A percentile compares a stretch with the other conserved stretches of the same genome.
Conservation (phyloP, 441 rosid species). For the Aquilaria agallochum region DNA sequence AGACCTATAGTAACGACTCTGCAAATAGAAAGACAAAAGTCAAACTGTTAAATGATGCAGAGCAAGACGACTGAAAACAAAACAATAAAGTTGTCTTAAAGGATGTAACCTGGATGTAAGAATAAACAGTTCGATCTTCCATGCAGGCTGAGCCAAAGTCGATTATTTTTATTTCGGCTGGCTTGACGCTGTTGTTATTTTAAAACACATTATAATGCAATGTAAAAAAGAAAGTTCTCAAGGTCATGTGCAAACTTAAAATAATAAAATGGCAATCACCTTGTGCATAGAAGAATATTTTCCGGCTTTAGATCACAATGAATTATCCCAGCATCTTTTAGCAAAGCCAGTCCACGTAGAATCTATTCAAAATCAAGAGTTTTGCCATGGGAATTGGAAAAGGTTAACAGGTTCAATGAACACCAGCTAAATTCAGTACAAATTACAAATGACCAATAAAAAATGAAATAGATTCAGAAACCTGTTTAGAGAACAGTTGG, state of each 20-base stretch:
- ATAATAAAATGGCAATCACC: constrained; percentile 45
- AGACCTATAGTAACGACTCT: constrained; percentile 99
- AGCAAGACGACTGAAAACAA: constrained; percentile 15
- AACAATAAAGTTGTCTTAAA: constrained; percentile 5
- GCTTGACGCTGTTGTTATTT: constrained; percentile 63
- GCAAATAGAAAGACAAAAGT: constrained; percentile 34
- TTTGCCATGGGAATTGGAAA: constrained; percentile 5
- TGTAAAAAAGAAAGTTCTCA: constrained; percentile 9
- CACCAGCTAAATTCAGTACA: constrained; percentile 10
- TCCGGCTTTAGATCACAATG: constrained; percentile 99
- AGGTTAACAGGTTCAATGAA: not conserved
- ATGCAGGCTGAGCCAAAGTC: constrained; percentile 99
- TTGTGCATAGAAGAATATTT: constrained; percentile 92
- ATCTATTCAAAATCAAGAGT: constrained; percentile 45
- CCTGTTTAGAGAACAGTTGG: constrained; percentile 98
- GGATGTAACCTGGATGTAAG: constrained; percentile 88
- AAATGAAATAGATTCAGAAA: constrained; percentile 21
- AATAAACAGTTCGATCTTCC: constrained; percentile 99
- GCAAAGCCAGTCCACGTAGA: constrained; percentile 80
- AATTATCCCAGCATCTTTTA: constrained; percentile 97
- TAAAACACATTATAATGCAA: constrained; percentile 24
- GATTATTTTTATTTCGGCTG: constrained; percentile 95
- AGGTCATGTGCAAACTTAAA: constrained; percentile 13
- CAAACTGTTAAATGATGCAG: constrained; percentile 12
- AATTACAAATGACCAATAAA: constrained; percentile 6